Conservation (phyloP, 2,329 filamentous ascomycete genomes). For the Penicillium sp. region DNA sequence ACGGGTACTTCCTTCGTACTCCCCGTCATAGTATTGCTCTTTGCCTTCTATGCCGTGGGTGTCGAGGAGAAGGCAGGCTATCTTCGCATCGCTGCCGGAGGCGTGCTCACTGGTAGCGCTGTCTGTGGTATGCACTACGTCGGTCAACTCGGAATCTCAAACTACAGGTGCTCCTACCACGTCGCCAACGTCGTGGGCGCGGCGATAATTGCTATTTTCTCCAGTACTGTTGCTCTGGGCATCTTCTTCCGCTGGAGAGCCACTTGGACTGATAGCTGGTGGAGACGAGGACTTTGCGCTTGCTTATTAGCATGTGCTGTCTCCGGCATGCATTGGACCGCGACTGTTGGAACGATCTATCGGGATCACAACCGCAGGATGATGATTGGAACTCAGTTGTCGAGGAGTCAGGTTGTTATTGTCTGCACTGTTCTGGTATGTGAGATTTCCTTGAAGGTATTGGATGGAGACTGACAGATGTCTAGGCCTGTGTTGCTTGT, state of each 20-base stretch:
- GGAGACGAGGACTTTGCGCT: constrained; percentile 68
- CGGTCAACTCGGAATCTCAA: constrained; percentile 77
- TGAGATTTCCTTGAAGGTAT: neutral
- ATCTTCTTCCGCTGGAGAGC: constrained; percentile 76
- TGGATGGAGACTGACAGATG: constrained; percentile 9
- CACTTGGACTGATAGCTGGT: constrained; percentile 75
- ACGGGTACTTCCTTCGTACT: constrained; percentile 77
- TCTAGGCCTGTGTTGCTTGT: constrained; percentile 61
- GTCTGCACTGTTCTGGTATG: constrained; percentile 69
- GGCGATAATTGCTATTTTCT: constrained; percentile 68
- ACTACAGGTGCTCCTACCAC: constrained; percentile 67
- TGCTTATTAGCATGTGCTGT: constrained; percentile 69
- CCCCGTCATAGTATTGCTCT: constrained; percentile 69
- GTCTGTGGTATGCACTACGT: constrained; percentile 87
- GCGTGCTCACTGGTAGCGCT: constrained; percentile 68
- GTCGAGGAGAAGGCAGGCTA: constrained; percentile 57
- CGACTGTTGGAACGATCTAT: constrained; percentile 68
- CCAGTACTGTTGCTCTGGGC: constrained; percentile 66
- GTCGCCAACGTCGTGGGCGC: constrained; percentile 63
- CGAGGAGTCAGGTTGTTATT: constrained; percentile 66
- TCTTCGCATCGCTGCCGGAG: constrained; percentile 61
- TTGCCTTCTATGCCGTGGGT: constrained; percentile 69
- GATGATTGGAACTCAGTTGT: constrained; percentile 43
- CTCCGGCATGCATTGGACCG: constrained; percentile 86
- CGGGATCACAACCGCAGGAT: constrained; percentile 51